Evolutionary conservation across 2,329 filamentous ascomycete species (phyloP), one percentile per base, ranked within the genome.

Genomic region (Venturiaceae sp.): DNA sequence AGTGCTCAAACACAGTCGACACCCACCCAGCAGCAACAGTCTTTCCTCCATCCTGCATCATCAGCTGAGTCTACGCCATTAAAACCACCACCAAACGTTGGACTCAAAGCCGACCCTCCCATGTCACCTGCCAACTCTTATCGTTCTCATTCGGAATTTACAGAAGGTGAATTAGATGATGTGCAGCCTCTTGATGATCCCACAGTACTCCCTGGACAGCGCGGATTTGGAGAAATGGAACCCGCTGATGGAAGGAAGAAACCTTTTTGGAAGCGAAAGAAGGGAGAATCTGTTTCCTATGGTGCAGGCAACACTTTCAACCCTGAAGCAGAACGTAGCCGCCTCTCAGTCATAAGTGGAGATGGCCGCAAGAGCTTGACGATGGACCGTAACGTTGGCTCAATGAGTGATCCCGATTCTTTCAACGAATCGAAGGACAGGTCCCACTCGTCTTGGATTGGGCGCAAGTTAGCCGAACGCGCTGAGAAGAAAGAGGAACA

Each of bases 101-200:
- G 57, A 28, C 8, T 36, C 8, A 41, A 34, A 41, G 23, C 30
- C 7, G 36, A 53, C 5, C 44, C 44, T n/a, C 32, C 46, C 5
- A 54, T 58, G 57, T 58, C 57, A 13, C 57, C 57, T 33, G 37
- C 57, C 21, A 53, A 53, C 16, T 58, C 57, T n/a, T 58, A 58
- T 46, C 39, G 44, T 11, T 58, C 57, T 28, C 57, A 58, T 23
- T 58, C 57, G 19, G 57, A 58, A 23, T 53, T 54, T 16, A 54
- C 46, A 5, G 46, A 58, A 32, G 53, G 52, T 33, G 52, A 55
- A n/a, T 23, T 56, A 14, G 53, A 59, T 26, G 33, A 58, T 9
- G 58, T 59, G n/a, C 37, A 19, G 16, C 14, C 57, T 13, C 47
- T 58, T 21, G 57, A 58, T 21, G 26, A 58, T 5, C 30, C 30